Conservation (phyloP, 208 protist genomes). For the Herpetomonas tarakana region DNA sequence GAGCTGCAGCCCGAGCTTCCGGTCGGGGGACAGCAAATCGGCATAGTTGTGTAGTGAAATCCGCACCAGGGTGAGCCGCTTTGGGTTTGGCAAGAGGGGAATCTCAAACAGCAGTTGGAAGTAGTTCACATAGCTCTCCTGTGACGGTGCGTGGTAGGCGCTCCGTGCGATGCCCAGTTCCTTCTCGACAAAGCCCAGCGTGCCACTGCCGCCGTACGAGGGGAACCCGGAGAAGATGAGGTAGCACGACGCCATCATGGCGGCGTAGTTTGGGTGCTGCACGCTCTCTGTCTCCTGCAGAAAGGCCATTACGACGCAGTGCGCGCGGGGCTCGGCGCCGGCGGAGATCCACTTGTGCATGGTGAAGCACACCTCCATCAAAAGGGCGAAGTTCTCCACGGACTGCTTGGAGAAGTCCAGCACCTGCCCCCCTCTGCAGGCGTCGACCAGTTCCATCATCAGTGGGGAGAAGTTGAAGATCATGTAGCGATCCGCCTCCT, state of each 20-base stretch:
- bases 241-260: constrained; percentile 76
- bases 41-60: constrained; percentile 69
- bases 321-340: constrained; percentile 8
- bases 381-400: constrained; percentile 57
- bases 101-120: constrained; percentile 80
- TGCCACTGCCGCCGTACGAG: constrained; percentile 41
- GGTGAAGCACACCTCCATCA: constrained; percentile 77
- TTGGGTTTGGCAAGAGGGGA: constrained; percentile 59
- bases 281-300: constrained; percentile 56
- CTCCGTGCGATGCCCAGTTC: constrained; percentile 55
- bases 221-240: constrained; percentile 63
- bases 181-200: constrained; percentile 55
- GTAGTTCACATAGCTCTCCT: constrained; percentile 80
- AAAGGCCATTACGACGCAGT: constrained; percentile 68
- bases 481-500: constrained; percentile 55
- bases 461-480: constrained; percentile 84
- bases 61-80: constrained; percentile 36
- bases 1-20: constrained; percentile 54
- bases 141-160: constrained; percentile 50
- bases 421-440: constrained; percentile 51
- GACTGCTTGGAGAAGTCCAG: constrained; percentile 75
- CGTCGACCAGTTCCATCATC: constrained; percentile 64
- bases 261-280: constrained; percentile 61
- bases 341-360: constrained; percentile 63
- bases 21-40: constrained; percentile 12